These are phyloP conservation scores for Periconia sp. DNA, from an alignment of 2,329 filamentous ascomycete genomes.

Conservation along the genomic window DNA sequence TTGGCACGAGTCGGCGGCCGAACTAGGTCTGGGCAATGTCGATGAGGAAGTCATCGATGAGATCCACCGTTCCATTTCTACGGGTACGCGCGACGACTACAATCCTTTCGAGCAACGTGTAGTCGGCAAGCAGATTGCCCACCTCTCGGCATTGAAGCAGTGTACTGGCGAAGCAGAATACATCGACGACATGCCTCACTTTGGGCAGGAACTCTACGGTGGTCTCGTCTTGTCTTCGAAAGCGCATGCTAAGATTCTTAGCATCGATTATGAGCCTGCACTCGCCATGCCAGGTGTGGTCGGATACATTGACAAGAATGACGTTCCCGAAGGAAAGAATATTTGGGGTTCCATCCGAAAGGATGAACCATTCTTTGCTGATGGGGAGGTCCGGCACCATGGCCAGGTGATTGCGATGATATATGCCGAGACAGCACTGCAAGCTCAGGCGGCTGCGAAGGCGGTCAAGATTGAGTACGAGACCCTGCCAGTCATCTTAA, in stretches of 20 bases:
- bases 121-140: conserved; percentile 79
- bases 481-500: conserved; percentile 80
- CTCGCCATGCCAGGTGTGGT: conserved; percentile 85
- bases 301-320: conserved; percentile 78
- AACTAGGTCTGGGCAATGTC: conserved; percentile 56
- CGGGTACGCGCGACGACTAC: conserved; percentile 73
- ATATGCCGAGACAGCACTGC: conserved; percentile 73
- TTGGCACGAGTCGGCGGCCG: conserved; percentile 80
- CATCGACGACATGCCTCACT: conserved; percentile 84
- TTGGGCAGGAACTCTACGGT: conserved; percentile 84
- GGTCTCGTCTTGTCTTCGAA: conserved; percentile 85
- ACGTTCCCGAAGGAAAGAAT: conserved; percentile 80
- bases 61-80: conserved; percentile 79
- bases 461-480: conserved; percentile 88
- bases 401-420: conserved; percentile 91
- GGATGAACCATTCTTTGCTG: conserved; percentile 88
- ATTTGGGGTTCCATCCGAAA: conserved; percentile 81
- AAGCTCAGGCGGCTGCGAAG: conserved; percentile 76
- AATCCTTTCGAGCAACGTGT: conserved; percentile 80
- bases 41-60: conserved; percentile 77
- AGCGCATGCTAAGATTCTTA: conserved; percentile 82
- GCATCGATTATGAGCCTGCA: conserved; percentile 72
- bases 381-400: conserved; percentile 80
- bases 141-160: conserved; percentile 89
- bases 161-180: conserved; percentile 92